Evolutionary conservation across 805 yeast genomes (phyloP), one percentile per base, ranked within the genome.

Genomic region (Teunomyces aglyptinius): DNA sequence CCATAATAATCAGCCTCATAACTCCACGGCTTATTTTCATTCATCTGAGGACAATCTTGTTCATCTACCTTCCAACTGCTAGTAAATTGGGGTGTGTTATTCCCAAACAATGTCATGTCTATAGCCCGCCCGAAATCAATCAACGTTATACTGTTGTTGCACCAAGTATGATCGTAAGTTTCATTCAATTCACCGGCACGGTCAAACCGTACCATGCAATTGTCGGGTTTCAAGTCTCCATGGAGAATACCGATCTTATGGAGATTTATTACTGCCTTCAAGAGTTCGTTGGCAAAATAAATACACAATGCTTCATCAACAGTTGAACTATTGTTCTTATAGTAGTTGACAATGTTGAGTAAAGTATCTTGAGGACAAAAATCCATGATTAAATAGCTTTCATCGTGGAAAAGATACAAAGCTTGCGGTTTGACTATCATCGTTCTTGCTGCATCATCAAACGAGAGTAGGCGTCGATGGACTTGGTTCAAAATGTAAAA

Each of bases 1-100:
- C 96, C 96, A 61, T 77, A 86, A 59, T 89, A 89, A 65, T 90
- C 97, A 3, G 85, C 83, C 59, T 90, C 89, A 57, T 76, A 87
- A 2, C 80, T 77, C 95, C 96, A 90, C 0, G 85, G 77, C 43
- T 70, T 57, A 3, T 76, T 69, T 3, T 75, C 63, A 45, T 80
- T 68, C 82, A 87, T 80, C 55, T 85, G 89, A 4, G 80, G 80
- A 58, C 95, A 88, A 54, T 86, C 95, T 51, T 80, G 86, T 46
- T 78, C 74, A 50, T 83, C 86, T 0, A 81, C 67, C 26, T 74
- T 71, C 83, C 86, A 82, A 52, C 77, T 72, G 15, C 85, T 76
- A 34, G 70, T 64, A 61, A 89, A 90, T 47, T 73, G 68, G 0
- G 77, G n/a, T n/a, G n/a, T 78, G 12, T 60, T 55, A 29, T 51